These are phyloP conservation scores for Cercospora beticola DNA, from an alignment of 2,329 filamentous ascomycete species.

Conservation along the genomic window DNA sequence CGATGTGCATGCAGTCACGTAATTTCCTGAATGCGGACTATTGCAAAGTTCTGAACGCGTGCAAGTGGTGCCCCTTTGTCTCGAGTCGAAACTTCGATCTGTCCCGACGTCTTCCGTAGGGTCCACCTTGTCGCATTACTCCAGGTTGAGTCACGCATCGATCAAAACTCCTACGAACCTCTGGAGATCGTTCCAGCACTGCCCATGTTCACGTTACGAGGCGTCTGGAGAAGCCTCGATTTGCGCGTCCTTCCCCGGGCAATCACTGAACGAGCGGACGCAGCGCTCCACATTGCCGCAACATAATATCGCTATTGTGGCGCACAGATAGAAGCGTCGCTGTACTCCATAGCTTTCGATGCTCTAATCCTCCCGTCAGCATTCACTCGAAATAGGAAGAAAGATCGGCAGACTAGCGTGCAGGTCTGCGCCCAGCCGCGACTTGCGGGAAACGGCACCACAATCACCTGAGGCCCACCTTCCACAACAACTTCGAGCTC, in stretches of 20 bases:
- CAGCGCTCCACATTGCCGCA: background rate
- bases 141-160: background rate
- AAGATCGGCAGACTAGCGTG: background rate
- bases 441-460: background rate
- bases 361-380: background rate
- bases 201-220: background rate
- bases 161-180: background rate
- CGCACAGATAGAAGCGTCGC: background rate
- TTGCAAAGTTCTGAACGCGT: background rate
- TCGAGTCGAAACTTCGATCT: background rate
- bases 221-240: background rate
- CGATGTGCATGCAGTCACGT: constrained; percentile 1
- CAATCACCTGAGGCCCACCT: constrained; percentile 1
- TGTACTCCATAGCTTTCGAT: background rate
- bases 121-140: background rate
- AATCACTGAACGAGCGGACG: background rate
- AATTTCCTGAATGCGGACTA: background rate
- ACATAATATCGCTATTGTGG: background rate
- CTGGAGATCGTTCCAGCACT: background rate
- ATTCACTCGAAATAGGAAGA: background rate
- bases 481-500: background rate
- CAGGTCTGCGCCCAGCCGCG: background rate
- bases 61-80: constrained; percentile 8
- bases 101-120: background rate
- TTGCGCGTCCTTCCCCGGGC: background rate